Evolutionary conservation across 129 eudicot species (phyloP), one percentile per base, ranked within the genome.

Genomic region (Tagetes patula): DNA sequence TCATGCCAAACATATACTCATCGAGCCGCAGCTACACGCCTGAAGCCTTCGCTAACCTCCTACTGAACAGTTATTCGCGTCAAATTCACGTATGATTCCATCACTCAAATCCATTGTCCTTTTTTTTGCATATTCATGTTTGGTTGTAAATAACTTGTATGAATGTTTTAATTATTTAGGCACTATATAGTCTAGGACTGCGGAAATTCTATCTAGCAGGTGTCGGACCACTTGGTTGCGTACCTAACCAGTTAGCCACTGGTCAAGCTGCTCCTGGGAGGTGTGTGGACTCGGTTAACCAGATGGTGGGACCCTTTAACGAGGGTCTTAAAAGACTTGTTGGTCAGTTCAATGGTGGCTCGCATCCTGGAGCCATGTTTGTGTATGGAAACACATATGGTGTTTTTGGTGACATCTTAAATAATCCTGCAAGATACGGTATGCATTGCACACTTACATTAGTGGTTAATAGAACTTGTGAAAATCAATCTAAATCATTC

Each of bases 161-260:
- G 38, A 54, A 43, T 42, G 34, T 33, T 71, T 65, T 75, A 53
- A 32, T 54, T 5, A 20, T 67, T 41, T 83, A 89, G 96, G 88
- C 94, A 0, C 82, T 95, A 33, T 81, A 95, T 42, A 84, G 86
- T 56, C 61, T 88, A 31, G 99, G 99, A 59, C 73, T 95, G 10
- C 83, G 97, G 34, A 95, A 90, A 61, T 90, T 95, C 69, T 67
- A 90, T 40, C 30, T 88, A 34, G 61, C 91, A 4, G 99, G 97
- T 65, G 1, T 90, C 13, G 91, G 88, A 47, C 99, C 97, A 8
- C 85, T 95, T 12, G 99, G 99, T 47, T 95, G 99, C 90, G 90
- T 86, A 58, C 97, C 97, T 1, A 86, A 72, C 75, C 89, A 86
- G 78, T 79, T 87, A 72, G 97, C 97, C 66, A 70, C 87, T 0